Evolutionary conservation across 140 eudicot genomes (phyloP).

Genomic region (Cichorium intybus): DNA sequence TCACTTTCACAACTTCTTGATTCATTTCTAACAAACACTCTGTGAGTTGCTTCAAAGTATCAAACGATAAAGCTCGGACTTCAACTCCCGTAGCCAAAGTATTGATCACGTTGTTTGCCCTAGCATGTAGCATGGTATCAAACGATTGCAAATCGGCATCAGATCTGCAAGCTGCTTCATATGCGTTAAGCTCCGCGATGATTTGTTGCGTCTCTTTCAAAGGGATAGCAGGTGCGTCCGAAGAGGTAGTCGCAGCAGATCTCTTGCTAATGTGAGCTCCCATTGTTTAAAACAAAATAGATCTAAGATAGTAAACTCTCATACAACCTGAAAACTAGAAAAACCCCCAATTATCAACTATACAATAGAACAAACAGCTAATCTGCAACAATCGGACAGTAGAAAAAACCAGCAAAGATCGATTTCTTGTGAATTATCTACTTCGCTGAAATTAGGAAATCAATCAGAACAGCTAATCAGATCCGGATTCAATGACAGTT

Average conservation of each 20-base stretch:
- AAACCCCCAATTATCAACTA: constrained; percentile 8
- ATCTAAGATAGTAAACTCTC: not conserved
- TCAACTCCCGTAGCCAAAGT: constrained; percentile 77
- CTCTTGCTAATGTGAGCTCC: constrained; percentile 85
- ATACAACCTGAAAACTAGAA: not conserved
- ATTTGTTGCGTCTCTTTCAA: constrained; percentile 44
- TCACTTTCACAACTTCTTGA: constrained; percentile 86
- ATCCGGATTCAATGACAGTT: not conserved
- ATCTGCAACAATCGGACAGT: constrained; percentile 14
- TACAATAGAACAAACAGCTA: constrained; percentile 14
- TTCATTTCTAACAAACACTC: constrained; percentile 86
- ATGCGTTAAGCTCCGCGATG: constrained; percentile 63
- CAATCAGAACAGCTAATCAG: not conserved
- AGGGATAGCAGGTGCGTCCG: constrained; percentile 33
- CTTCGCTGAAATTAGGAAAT: no score
- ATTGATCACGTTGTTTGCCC: constrained; percentile 63
- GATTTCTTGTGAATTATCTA: not conserved
- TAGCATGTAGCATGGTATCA: constrained; percentile 68
- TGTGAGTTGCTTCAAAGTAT: constrained; percentile 75
- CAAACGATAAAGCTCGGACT: constrained; percentile 76
- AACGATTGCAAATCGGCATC: constrained; percentile 74
- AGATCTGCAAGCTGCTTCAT: constrained; percentile 69
- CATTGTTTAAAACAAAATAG: constrained; percentile 34
- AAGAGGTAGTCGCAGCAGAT: constrained; percentile 47
- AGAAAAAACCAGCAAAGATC: constrained; percentile 9